Evolutionary conservation across 1,139 yeast species (phyloP).

Genomic region (Candida buenavistaensis): DNA sequence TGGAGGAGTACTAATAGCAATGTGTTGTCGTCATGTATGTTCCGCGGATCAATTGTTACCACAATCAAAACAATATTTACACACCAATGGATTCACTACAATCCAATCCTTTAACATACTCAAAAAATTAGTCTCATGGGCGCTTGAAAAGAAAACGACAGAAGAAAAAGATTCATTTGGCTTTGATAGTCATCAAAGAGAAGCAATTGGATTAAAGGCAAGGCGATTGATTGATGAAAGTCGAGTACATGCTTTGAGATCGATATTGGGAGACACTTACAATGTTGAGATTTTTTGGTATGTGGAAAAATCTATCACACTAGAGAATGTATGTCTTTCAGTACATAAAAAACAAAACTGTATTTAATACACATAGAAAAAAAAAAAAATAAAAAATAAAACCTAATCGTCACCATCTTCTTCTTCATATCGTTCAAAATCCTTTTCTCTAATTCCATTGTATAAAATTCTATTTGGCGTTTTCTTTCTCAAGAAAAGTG

Average conservation of each 20-base stretch:
- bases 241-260: constrained; percentile 45
- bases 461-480: constrained; percentile 44
- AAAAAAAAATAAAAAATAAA: not conserved
- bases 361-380: not conserved
- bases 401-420: constrained; percentile 10
- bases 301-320: constrained; percentile 55
- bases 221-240: constrained; percentile 68
- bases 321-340: constrained; percentile 68
- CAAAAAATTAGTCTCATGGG: constrained; percentile 80
- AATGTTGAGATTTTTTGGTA: constrained; percentile 57
- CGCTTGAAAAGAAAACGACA: constrained; percentile 42
- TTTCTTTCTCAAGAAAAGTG: constrained; percentile 28
- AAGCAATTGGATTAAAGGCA: constrained; percentile 61
- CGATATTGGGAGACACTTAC: constrained; percentile 27
- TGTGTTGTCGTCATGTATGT: constrained; percentile 94
- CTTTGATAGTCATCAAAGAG: constrained; percentile 46
- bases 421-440: constrained; percentile 15
- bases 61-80: constrained; percentile 46
- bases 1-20: constrained; percentile 74
- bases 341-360: constrained; percentile 5
- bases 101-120: constrained; percentile 51
- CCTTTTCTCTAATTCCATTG: constrained; percentile 23
- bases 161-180: constrained; percentile 44
- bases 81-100: constrained; percentile 28
- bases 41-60: constrained; percentile 50